Evolutionary conservation across 208 protist genomes (phyloP).

Genomic region (Trypanosoma avium): DNA sequence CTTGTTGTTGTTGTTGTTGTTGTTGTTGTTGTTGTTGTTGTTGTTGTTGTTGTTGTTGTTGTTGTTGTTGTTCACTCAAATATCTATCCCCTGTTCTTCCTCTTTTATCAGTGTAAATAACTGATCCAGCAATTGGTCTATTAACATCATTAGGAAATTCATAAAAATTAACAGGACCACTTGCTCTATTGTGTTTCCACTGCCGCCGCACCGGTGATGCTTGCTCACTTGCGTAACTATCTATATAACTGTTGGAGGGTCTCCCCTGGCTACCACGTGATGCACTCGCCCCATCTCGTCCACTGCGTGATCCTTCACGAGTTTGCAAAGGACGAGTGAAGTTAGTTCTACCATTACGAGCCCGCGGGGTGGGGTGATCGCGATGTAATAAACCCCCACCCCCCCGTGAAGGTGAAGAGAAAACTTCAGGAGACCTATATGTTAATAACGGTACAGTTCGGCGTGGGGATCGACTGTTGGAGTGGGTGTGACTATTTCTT

Average conservation of each 20-base stretch:
- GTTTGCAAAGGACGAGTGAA: not conserved
- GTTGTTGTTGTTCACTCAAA: too few species aligned
- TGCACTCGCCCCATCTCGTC: not conserved
- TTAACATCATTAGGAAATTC: slow-evolving; percentile 9
- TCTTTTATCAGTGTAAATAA: slow-evolving; percentile 11
- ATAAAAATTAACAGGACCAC: too few species aligned
- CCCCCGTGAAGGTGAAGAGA: not conserved
- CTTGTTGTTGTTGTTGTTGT: too few species aligned
- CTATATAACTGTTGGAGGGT: not conserved
- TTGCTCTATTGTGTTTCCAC: too few species aligned
- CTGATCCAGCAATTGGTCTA: slow-evolving; percentile 11
- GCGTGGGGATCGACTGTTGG: not conserved
- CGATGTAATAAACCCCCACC: not conserved
- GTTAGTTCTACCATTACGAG: too few species aligned
- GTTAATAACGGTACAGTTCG: slow-evolving; percentile 20
- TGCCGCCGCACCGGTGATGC: not conserved
- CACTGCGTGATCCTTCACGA: not conserved
- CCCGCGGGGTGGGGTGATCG: not conserved
- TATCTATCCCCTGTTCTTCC: not conserved
- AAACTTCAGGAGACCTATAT: slow-evolving; percentile 4
- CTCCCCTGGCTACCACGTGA: not conserved
- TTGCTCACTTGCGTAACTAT: not conserved
- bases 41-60: too few species aligned
- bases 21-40: too few species aligned
- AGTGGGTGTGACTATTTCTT: not conserved